Evolutionary conservation across 164 flowering plant genomes (phyloP), one percentile per base, ranked within the genome.

Genomic region (Tetrastigma voinierianum): DNA sequence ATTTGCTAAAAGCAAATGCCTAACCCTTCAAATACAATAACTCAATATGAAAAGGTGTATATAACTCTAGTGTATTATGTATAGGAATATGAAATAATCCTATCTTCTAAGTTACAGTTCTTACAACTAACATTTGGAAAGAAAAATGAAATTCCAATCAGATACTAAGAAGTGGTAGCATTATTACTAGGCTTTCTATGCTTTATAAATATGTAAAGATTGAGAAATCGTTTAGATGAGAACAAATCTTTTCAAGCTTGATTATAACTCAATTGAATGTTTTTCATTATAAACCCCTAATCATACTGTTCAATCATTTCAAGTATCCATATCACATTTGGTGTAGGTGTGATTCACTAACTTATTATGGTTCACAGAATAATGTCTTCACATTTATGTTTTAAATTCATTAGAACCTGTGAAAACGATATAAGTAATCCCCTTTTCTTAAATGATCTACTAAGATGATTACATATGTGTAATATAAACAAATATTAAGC

Each of bases 291-390:
- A 81, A 1, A 78, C 83, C 1, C 83, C 85, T n/a, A 59, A 82
- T 49, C 3, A 82, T 74, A 67, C 85, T 79, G 7, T 81, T n/a
- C 85, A 4, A 82, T 82, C 85, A 82, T 82, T 70, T 82, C 85
- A 47, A 83, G 85, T 4, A 79, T n/a, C n/a, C n/a, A 32, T 32
- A 81, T 81, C 84, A 81, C 78, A 73, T 81, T 81, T n/a, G n/a
- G 4, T 80, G 59, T 9, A 78, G 77, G 70, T 81, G 84, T n/a
- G n/a, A 44, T 80, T 81, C 60, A n/a, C 73, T 74, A 9, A 81
- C 77, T 14, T 79, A 49, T 77, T 77, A 6, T 82, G 84, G 71
- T 81, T 79, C 77, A 77, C 83, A 63, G 83, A 81, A 19, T 20
- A 79, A 79, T 18, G 85, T 81, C 3, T 57, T 82, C 85, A 66